Evolutionary conservation across 139 green algal genomes (phyloP), one percentile per base, ranked within the genome.

Genomic region (Coccomyxa sp.): DNA sequence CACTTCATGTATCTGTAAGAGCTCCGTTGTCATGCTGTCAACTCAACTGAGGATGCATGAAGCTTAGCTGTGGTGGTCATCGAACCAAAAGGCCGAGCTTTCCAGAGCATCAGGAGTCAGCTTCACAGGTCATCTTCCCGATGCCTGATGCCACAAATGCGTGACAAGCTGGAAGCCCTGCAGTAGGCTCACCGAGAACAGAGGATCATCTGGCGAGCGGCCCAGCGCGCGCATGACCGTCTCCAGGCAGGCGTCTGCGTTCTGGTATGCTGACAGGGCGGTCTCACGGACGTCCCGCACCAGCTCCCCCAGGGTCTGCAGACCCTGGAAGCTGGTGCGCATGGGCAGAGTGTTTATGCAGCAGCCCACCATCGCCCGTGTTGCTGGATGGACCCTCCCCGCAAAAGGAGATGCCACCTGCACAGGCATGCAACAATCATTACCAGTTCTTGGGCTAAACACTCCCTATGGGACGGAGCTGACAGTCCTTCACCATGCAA

Each of bases 331-430:
- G 64, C 64, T 22, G 1, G n/a, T 16, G 24, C 64, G 64, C 27
- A 71, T 22, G 24, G 64, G 64, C 64, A 71, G 64, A 1, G n/a
- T 71, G 64, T 34, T 71, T 3, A 71, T 34, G 64, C 64, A 71
- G 64, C 64, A 71, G 64, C 64, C 64, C 24, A 71, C 64, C 64
- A 71, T 71, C 29, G 64, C 64, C 24, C 64, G 64, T 29, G 64
- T 71, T 29, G 64, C 64, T 6, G 64, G 64, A 29, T 71, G 64
- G 24, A 71, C 2, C 1, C 64, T 22, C 6, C 64, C 64, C 6
- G 64, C 64, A 29, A 71, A 71, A 22, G 64, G 64, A 14, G 64
- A 38, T 10, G 24, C 64, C 64, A 71, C 64, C 64, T 71, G 64
- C 64, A 22, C 33, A 71, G 22, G 18, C 50, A 64, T 22, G 18